Conservation (phyloP, 225 moss, liverwort and hornwort genomes). For the Pseudisothecium myosuroides region DNA sequence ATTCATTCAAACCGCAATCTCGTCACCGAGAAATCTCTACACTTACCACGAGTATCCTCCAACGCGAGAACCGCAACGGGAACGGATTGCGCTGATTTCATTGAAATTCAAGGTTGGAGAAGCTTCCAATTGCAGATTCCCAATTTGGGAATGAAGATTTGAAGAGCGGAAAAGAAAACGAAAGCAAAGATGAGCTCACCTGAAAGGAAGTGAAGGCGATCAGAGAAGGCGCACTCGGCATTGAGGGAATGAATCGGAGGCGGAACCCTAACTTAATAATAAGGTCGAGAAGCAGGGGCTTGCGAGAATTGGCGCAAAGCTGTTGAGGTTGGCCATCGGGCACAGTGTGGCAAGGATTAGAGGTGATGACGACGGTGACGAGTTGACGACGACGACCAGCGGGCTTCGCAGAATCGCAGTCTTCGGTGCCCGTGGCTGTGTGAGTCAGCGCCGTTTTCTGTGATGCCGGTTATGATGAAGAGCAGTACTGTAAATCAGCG, state of each 20-base stretch:
- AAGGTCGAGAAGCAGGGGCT: neutral
- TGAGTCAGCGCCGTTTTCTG: neutral
- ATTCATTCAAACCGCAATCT: neutral
- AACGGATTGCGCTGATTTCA: neutral
- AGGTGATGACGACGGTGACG: neutral
- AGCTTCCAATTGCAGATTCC: neutral
- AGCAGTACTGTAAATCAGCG: neutral
- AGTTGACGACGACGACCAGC: neutral
- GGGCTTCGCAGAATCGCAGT: too few species aligned
- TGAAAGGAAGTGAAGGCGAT: neutral
- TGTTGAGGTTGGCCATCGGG: neutral
- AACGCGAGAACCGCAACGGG: neutral
- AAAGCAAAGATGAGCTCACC: neutral
- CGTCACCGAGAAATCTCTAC: neutral
- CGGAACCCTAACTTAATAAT: neutral
- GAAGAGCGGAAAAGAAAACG: neutral
- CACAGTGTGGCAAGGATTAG: neutral
- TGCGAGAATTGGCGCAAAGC: neutral
- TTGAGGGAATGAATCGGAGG: neutral
- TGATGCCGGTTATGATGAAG: neutral
- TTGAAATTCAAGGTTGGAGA: neutral
- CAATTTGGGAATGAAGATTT: neutral
- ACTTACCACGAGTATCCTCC: neutral
- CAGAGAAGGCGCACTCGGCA: neutral
- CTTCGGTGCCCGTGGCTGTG: neutral